These are phyloP conservation scores for Plasmodium falciparum DNA, from an alignment of 169 alveolate genomes.

Conservation along the genomic window DNA sequence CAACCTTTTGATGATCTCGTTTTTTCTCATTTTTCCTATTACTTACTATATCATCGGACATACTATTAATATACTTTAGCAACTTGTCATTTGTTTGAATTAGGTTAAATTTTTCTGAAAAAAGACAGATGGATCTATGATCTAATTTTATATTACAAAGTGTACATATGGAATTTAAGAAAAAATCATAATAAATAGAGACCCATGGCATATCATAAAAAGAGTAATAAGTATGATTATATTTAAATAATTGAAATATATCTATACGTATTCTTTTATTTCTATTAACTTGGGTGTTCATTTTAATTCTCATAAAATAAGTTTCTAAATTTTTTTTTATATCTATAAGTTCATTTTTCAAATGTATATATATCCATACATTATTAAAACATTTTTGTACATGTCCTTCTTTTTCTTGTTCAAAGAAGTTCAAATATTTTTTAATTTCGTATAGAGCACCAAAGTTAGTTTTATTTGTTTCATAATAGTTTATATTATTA, in stretches of 20 bases:
- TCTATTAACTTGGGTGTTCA: conserved; percentile 5
- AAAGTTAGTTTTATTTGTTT: not conserved
- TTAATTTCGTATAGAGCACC: not conserved
- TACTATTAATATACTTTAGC: conserved; percentile 19
- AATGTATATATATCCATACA: conserved; percentile 48
- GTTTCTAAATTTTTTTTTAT: conserved; percentile 11
- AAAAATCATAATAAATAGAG: conserved; percentile 32
- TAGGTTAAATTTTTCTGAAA: conserved; percentile 33
- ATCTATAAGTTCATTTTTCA: conserved; percentile 32
- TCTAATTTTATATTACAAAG: conserved; percentile 36
- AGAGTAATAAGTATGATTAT: conserved; percentile 11
- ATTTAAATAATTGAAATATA: conserved; percentile 34
- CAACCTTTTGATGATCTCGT: not conserved
- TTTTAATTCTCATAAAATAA: conserved; percentile 42
- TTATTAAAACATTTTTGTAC: conserved; percentile 5
- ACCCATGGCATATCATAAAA: conserved; percentile 64
- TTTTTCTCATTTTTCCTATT: not conserved
- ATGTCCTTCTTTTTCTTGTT: conserved; percentile 2
- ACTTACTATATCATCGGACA: not conserved
- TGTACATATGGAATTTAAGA: conserved; percentile 50
- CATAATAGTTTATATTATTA: not conserved
- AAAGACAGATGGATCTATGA: not conserved
- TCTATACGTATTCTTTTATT: conserved; percentile 40
- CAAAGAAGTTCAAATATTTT: not conserved
- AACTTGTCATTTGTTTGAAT: conserved; percentile 15